Percentiles rank a stretch among this genome's conserved stretches.
Evolutionary conservation across 495 filamentous ascomycete genomes (phyloP).

Genomic region (Podospora pseudopauciseta): DNA sequence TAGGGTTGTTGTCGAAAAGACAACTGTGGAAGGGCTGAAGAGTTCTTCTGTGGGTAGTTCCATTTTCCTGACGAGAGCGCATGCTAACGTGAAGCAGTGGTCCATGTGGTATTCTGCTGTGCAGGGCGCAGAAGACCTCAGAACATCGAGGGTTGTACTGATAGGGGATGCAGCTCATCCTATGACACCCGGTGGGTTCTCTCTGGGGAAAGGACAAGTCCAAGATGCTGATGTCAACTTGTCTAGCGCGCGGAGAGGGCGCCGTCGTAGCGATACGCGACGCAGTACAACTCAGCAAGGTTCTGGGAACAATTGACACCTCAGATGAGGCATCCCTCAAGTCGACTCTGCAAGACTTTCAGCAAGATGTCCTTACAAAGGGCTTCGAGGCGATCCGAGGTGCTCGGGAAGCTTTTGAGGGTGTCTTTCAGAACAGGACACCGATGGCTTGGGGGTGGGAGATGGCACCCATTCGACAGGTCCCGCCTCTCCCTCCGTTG

Average conservation of each 20-base stretch:
- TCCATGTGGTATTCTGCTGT: conserved; percentile 23
- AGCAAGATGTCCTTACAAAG: conserved; percentile 16
- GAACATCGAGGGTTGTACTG: conserved; percentile 44
- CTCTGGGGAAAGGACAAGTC: background rate
- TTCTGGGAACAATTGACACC: conserved; percentile 19
- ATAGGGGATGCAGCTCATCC: conserved; percentile 59
- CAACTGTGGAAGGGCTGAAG: conserved; percentile 15
- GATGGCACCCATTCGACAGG: conserved; percentile 6
- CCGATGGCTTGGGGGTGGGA: conserved; percentile 20
- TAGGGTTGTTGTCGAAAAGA: conserved; percentile 23
- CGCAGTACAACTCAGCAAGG: conserved; percentile 23
- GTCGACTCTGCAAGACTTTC: conserved; percentile 20
- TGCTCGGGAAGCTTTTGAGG: conserved; percentile 5
- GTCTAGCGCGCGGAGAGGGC: conserved; percentile 35
- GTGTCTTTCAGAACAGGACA: background rate
- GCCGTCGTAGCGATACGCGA: conserved; percentile 33
- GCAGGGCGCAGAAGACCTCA: conserved; percentile 5
- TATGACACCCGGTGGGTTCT: conserved; percentile 55
- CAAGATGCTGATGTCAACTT: background rate
- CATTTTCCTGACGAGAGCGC: background rate
- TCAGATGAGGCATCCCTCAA: conserved; percentile 6
- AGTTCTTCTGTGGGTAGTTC: conserved; percentile 7
- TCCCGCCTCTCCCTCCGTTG: conserved; percentile 7
- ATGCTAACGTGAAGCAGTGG: background rate
- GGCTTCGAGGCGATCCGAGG: conserved; percentile 17